Conservation (phyloP, 2,329 filamentous ascomycete genomes). For the Fusarium fracticaudum region DNA sequence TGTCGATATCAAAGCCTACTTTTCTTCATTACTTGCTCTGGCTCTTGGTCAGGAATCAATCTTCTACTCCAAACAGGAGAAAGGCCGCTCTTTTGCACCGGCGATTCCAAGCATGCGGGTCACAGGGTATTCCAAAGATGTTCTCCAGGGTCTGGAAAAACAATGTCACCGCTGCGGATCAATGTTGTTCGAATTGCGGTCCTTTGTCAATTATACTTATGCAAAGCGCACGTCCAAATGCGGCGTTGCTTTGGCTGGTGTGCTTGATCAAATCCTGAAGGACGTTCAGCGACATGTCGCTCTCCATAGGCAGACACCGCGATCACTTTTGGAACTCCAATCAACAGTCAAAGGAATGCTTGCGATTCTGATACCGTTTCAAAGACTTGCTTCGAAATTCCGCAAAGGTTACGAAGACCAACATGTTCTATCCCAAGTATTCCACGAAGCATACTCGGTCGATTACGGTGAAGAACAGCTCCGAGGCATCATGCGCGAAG, state of each 20-base stretch:
- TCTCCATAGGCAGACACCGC: conserved; percentile 51
- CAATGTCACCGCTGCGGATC: conserved; percentile 60
- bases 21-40: conserved; percentile 69
- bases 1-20: conserved; percentile 60
- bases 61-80: conserved; percentile 71
- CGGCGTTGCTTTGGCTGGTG: conserved; percentile 62
- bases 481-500: conserved; percentile 71
- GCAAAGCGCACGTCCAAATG: conserved; percentile 55
- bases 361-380: conserved; percentile 62
- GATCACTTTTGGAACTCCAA: conserved; percentile 64
- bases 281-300: conserved; percentile 61
- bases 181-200: conserved; percentile 55
- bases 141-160: conserved; percentile 57
- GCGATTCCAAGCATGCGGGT: conserved; percentile 59
- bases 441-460: conserved; percentile 68
- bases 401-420: conserved; percentile 63
- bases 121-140: conserved; percentile 64
- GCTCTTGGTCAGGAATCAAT: conserved; percentile 77
- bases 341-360: conserved; percentile 57
- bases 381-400: conserved; percentile 59
- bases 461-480: conserved; percentile 72
- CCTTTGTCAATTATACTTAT: conserved; percentile 60
- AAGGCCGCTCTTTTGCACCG: conserved; percentile 62
- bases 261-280: conserved; percentile 58
- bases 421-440: conserved; percentile 68